Percentiles rank a stretch among this genome's conserved stretches.
Conservation (phyloP, 2,329 filamentous ascomycete species). For the Catunica adiposa region DNA sequence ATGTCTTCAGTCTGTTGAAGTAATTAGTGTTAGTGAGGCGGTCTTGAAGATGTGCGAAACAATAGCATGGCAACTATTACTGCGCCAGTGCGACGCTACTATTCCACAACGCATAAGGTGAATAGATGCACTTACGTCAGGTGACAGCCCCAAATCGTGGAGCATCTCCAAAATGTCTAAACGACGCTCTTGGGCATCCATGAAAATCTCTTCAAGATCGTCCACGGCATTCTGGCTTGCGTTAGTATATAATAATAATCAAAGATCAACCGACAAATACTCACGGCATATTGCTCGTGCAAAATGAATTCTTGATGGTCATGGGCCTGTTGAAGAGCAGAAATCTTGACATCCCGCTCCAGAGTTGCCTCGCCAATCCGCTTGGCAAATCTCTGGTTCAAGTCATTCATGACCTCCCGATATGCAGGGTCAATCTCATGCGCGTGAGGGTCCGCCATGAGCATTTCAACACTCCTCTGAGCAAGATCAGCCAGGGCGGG, state of each 20-base stretch:
- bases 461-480: constrained; percentile 38
- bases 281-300: constrained; percentile 17
- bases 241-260: constrained; percentile 6
- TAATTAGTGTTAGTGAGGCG: constrained; percentile 14
- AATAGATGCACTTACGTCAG: constrained; percentile 28
- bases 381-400: constrained; percentile 29
- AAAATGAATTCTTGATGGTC: constrained; percentile 14
- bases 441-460: constrained; percentile 36
- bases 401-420: constrained; percentile 31
- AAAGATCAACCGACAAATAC: neutral
- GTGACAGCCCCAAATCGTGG: constrained; percentile 27
- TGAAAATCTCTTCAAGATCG: constrained; percentile 26
- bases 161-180: constrained; percentile 30
- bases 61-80: too few species aligned
- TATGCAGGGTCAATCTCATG: constrained; percentile 40
- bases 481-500: constrained; percentile 49
- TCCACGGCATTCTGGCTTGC: constrained; percentile 23
- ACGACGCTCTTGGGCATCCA: constrained; percentile 30
- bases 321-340: constrained; percentile 2
- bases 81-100: too few species aligned
- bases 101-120: neutral
- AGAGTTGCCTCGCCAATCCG: constrained; percentile 16
- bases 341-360: constrained; percentile 15
- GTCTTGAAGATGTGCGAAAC: neutral
- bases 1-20: constrained; percentile 25